phyloP scores from a whole-genome alignment of 441 rosid genomes.

The Geranium incanum region DNA sequence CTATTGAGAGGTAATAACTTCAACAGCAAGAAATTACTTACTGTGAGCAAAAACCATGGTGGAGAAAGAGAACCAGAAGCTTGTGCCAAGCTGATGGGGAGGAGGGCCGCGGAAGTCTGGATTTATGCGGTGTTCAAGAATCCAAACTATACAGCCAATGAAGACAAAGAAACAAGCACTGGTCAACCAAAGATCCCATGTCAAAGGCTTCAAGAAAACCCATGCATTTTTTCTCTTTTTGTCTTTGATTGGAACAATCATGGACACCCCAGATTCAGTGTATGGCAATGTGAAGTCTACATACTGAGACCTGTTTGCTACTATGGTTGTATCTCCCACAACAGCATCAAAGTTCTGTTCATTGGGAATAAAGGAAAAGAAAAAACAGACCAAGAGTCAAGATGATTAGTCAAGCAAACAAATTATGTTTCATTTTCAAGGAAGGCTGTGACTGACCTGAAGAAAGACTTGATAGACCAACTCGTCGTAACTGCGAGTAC shows the following conservation, averaged over 20 bases:
- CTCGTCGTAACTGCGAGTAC: slow-evolving; percentile 31
- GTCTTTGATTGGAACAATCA: slow-evolving; percentile 37
- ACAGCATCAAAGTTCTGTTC: slow-evolving; percentile 36
- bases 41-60: slow-evolving; percentile 58
- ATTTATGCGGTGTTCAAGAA: slow-evolving; percentile 47
- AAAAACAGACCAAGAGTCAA: not conserved
- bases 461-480: slow-evolving; percentile 35
- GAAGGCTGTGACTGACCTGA: slow-evolving; percentile 22
- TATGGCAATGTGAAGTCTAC: slow-evolving; percentile 62
- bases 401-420: slow-evolving; percentile 13
- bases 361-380: too few species aligned
- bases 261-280: slow-evolving; percentile 44
- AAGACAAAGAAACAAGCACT: slow-evolving; percentile 36
- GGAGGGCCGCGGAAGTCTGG: slow-evolving; percentile 48
- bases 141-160: slow-evolving; percentile 48
- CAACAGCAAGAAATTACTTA: slow-evolving; percentile 15
- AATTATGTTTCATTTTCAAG: too few species aligned
- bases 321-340: slow-evolving; percentile 57
- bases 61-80: slow-evolving; percentile 63
- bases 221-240: slow-evolving; percentile 25
- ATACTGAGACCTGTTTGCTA: slow-evolving; percentile 31
- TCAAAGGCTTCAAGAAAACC: slow-evolving; percentile 51
- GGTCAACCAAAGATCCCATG: slow-evolving; percentile 47
- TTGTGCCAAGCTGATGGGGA: slow-evolving; percentile 42
- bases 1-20: not conserved